phyloP scores from a whole-genome alignment of 139 green algal genomes.

The Picochlorum sp. region DNA sequence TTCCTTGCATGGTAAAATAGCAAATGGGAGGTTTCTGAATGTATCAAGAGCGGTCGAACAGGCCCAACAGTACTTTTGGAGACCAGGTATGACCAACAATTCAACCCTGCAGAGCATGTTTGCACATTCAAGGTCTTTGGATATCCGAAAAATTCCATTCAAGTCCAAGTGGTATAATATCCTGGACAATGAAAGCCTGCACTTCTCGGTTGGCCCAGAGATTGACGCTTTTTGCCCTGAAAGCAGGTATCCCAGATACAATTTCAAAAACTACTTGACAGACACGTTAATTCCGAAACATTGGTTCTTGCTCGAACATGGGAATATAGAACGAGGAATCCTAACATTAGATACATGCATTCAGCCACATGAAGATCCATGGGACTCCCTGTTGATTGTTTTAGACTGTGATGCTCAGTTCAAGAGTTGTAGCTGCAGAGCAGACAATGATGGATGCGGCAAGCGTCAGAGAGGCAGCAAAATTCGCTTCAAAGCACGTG shows the following conservation, averaged over 20 bases:
- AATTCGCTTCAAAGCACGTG: not conserved
- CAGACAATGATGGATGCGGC: slow-evolving; percentile 1
- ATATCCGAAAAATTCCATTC: no score
- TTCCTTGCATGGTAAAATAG: no score
- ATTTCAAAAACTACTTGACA: not conserved
- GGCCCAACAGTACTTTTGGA: no score
- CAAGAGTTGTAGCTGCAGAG: not conserved
- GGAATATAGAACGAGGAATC: no score
- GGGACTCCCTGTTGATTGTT: not conserved
- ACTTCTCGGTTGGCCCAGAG: no score
- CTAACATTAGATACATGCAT: not conserved
- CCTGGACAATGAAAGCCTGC: no score
- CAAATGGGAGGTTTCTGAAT: no score
- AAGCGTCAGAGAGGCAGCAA: not conserved
- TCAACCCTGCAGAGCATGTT: no score
- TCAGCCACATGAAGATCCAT: not conserved
- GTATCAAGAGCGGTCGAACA: no score
- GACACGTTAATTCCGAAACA: not conserved
- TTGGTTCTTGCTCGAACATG: not conserved
- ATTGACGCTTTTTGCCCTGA: not conserved
- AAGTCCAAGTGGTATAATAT: no score
- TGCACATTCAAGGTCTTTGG: no score
- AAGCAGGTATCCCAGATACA: not conserved
- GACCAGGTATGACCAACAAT: no score
- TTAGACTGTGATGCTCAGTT: not conserved